Evolutionary conservation across 257 asterid genomes (phyloP).

Genomic region (Nicotiana benthamiana): DNA sequence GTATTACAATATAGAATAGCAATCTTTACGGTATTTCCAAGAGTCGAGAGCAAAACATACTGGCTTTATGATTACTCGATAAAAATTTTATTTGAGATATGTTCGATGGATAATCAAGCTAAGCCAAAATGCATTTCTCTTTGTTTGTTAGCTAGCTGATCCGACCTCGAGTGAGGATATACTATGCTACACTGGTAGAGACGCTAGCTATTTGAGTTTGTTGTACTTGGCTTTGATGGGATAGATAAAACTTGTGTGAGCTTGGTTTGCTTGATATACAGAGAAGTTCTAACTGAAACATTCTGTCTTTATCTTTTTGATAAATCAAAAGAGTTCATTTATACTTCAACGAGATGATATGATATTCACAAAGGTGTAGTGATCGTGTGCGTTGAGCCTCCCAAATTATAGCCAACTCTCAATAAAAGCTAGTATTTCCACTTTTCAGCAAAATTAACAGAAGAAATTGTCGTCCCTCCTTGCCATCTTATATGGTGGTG

Average conservation of each 20-base stretch:
- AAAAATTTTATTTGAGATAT: neutral
- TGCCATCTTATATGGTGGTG: neutral
- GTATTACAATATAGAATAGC: neutral
- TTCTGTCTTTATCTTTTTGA: neutral
- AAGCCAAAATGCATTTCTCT: neutral
- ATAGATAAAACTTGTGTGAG: neutral
- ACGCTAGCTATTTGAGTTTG: neutral
- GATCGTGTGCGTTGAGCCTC: neutral
- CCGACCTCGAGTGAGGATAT: neutral
- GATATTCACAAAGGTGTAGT: neutral
- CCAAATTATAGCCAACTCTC: neutral
- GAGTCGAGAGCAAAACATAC: neutral
- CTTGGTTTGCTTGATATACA: neutral
- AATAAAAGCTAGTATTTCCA: neutral
- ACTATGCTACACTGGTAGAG: neutral
- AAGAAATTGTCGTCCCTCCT: neutral
- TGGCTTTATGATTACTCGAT: neutral
- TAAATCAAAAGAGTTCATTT: neutral
- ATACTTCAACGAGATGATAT: neutral
- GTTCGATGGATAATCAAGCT: neutral
- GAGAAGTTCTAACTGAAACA: neutral
- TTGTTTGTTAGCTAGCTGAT: neutral
- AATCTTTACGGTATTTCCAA: neutral
- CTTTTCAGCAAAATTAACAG: neutral
- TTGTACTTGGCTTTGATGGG: constrained; percentile 1